phyloP scores from a whole-genome alignment of 495 filamentous ascomycete species.

The Penicillium paradoxum region DNA sequence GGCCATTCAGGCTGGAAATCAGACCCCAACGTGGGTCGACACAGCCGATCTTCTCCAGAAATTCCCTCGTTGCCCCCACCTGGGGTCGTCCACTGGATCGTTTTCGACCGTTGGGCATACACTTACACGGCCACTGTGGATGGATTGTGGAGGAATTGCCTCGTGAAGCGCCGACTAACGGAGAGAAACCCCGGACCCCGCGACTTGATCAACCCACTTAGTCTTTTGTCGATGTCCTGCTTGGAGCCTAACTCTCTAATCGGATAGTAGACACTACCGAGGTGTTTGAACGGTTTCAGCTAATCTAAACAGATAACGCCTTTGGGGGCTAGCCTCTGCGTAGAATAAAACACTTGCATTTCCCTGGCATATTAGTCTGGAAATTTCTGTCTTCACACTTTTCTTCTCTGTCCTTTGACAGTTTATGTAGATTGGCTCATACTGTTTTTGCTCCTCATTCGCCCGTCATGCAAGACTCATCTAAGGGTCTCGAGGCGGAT shows the following conservation, averaged over 20 bases:
- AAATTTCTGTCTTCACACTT: not conserved
- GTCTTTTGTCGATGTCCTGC: not conserved
- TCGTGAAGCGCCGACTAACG: not conserved
- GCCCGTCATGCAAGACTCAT: conserved; percentile 14
- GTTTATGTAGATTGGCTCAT: not conserved
- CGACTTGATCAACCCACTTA: not conserved
- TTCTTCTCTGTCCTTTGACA: not conserved
- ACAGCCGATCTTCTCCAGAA: conserved; percentile 1
- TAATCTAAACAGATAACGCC: not conserved
- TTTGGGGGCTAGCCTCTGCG: not conserved
- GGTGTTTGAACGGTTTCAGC: no score
- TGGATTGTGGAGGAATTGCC: not conserved
- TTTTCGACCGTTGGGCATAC: not conserved
- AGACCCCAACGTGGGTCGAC: not conserved
- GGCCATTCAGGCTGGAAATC: not conserved
- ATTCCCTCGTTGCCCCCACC: not conserved
- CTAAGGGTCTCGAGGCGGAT: conserved; percentile 21
- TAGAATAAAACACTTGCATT: not conserved
- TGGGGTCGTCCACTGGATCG: not conserved
- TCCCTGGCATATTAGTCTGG: not conserved
- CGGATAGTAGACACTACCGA: no score
- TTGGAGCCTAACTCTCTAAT: not conserved
- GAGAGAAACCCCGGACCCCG: not conserved
- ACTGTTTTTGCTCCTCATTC: not conserved
- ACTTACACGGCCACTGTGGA: not conserved